Percentiles rank a stretch among this genome's conserved stretches.
Conservation (phyloP, 805 yeast genomes). For the Ogataea methylovora region DNA sequence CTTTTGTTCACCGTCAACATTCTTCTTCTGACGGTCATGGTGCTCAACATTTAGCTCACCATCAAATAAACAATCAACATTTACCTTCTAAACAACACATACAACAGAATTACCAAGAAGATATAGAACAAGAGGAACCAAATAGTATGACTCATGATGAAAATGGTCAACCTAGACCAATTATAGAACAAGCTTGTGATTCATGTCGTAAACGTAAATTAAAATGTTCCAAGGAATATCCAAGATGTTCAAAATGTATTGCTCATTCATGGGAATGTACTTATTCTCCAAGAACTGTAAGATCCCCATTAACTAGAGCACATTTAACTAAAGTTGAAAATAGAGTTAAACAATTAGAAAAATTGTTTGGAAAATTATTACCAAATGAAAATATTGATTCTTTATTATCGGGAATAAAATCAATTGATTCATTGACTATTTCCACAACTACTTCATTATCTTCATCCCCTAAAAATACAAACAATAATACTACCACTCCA, state of each 20-base stretch:
- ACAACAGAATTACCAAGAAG: constrained; percentile 1
- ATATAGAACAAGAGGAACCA: not conserved
- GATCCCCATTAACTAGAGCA: constrained; percentile 78
- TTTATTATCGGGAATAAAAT: constrained; percentile 3
- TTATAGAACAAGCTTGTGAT: constrained; percentile 64
- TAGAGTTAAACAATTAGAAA: constrained; percentile 40
- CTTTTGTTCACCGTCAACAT: no score
- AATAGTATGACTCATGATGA: not conserved
- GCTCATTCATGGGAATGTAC: constrained; percentile 68
- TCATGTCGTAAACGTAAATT: constrained; percentile 76
- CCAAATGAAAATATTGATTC: constrained; percentile 41
- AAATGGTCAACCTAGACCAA: no score
- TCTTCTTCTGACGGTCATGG: no score
- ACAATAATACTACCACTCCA: not conserved
- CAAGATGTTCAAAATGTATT: constrained; percentile 68
- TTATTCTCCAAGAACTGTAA: constrained; percentile 69
- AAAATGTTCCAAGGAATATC: constrained; percentile 72
- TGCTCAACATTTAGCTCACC: constrained; percentile 12
- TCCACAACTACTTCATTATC: constrained; percentile 2
- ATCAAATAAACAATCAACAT: constrained; percentile 7
- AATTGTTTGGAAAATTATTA: constrained; percentile 31
- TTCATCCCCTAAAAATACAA: not conserved
- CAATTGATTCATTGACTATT: constrained; percentile 7
- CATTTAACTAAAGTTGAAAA: constrained; percentile 72
- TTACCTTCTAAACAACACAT: constrained; percentile 6